These are phyloP conservation scores for Corylus avellana DNA, from an alignment of 306 rosid species.

Conservation along the genomic window DNA sequence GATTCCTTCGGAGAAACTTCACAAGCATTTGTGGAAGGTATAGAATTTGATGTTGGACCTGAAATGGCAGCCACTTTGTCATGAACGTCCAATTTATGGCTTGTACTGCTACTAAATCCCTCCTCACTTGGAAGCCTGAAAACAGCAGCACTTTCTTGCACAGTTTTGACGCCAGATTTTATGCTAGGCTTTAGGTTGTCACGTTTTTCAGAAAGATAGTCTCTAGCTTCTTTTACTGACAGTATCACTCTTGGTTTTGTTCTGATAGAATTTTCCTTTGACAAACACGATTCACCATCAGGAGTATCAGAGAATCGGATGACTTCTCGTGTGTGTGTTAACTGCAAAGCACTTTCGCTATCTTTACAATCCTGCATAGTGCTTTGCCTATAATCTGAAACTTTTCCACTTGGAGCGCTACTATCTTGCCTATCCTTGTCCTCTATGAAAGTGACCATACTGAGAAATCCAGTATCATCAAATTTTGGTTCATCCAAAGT, in stretches of 20 bases:
- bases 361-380: conserved; percentile 30
- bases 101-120: conserved; percentile 27
- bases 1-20: conserved; percentile 43
- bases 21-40: conserved; percentile 31
- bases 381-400: conserved; percentile 37
- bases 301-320: conserved; percentile 21
- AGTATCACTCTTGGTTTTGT: conserved; percentile 64
- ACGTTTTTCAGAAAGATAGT: conserved; percentile 60
- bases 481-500: conserved; percentile 24
- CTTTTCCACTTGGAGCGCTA: conserved; percentile 28
- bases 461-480: conserved; percentile 28
- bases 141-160: conserved; percentile 33
- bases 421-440: conserved; percentile 21
- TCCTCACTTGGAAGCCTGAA: conserved; percentile 36
- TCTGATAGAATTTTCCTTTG: conserved; percentile 33
- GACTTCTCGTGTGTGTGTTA: conserved; percentile 22
- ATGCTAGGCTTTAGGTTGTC: conserved; percentile 40
- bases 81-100: conserved; percentile 28
- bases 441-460: conserved; percentile 29
- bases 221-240: conserved; percentile 87
- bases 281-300: conserved; percentile 35
- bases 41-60: conserved; percentile 40
- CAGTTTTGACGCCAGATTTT: conserved; percentile 27
- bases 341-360: conserved; percentile 23
- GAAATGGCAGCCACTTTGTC: conserved; percentile 26